Evolutionary conservation across 2,329 filamentous ascomycete species (phyloP).

Genomic region (Akanthomyces dipterigenus): DNA sequence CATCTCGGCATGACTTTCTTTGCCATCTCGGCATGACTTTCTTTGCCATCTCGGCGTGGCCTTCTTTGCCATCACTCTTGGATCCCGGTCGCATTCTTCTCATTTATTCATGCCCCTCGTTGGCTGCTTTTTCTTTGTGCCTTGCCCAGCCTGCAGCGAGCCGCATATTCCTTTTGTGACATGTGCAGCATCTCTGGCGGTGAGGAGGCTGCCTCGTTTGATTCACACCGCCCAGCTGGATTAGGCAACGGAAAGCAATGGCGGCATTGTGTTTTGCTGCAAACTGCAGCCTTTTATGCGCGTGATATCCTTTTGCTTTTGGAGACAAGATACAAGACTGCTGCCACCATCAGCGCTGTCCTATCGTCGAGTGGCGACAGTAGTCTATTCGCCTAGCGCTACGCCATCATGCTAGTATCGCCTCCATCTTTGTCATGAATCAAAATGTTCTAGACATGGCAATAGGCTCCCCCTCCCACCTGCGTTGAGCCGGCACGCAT

Average conservation of each 20-base stretch:
- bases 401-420: no score
- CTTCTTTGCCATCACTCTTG: no score
- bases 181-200: constrained; percentile 1
- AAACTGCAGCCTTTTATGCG: constrained; percentile 1
- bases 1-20: background rate
- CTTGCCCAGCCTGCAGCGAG: background rate
- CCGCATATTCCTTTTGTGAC: background rate
- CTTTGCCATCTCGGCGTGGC: background rate
- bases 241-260: background rate
- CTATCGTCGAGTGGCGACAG: background rate
- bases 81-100: no score
- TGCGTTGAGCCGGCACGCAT: background rate
- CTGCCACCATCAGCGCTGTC: background rate
- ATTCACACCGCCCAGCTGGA: background rate
- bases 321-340: background rate
- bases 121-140: background rate
- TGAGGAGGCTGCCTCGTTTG: background rate
- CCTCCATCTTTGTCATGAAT: background rate
- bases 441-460: background rate
- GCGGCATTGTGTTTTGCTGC: background rate
- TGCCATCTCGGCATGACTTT: background rate
- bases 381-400: no score
- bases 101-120: no score
- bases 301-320: background rate
- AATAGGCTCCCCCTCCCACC: background rate